Percentiles rank a stretch among this genome's conserved stretches.
phyloP scores from a whole-genome alignment of 2,329 filamentous ascomycete species.

The Pseudopithomyces chartarum region DNA sequence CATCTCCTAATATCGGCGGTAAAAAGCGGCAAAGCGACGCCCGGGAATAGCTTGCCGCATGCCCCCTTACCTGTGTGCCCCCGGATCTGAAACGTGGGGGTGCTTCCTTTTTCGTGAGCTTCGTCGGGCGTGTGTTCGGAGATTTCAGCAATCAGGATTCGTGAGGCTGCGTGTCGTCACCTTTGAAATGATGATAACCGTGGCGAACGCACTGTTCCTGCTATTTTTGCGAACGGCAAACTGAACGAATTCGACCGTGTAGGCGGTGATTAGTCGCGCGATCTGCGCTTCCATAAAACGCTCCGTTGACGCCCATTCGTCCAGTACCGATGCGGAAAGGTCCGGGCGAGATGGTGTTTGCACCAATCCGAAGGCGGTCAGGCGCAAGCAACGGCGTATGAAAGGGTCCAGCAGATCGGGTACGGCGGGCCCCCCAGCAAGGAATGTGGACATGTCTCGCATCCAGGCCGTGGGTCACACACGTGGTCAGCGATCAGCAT shows the following conservation, averaged over 20 bases:
- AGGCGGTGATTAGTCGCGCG: background rate
- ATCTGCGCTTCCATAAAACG: slow-evolving; percentile 13
- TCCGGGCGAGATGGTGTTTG: slow-evolving; percentile 14
- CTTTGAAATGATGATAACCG: background rate
- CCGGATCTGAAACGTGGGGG: slow-evolving; percentile 26
- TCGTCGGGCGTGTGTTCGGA: slow-evolving; percentile 18
- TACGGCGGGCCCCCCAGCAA: slow-evolving; percentile 27
- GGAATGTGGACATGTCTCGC: slow-evolving; percentile 40
- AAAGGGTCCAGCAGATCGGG: slow-evolving; percentile 29
- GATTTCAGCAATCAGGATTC: slow-evolving; percentile 12
- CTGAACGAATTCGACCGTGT: background rate
- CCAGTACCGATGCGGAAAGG: background rate
- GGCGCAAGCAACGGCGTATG: slow-evolving; percentile 8
- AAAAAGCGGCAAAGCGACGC: slow-evolving; percentile 4
- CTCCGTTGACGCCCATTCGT: slow-evolving; percentile 13
- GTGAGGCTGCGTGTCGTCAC: background rate
- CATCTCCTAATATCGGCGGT: background rate
- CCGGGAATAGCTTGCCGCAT: slow-evolving; percentile 5
- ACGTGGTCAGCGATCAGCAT: slow-evolving; percentile 19
- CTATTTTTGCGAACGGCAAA: slow-evolving; percentile 6
- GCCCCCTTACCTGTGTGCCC: slow-evolving; percentile 12
- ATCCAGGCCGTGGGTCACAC: slow-evolving; percentile 21
- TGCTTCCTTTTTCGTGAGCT: slow-evolving; percentile 13
- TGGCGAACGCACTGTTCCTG: background rate
- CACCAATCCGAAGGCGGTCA: slow-evolving; percentile 18